Evolutionary conservation across 495 filamentous ascomycete species (phyloP).

Genomic region (Penicillium flavigenum): DNA sequence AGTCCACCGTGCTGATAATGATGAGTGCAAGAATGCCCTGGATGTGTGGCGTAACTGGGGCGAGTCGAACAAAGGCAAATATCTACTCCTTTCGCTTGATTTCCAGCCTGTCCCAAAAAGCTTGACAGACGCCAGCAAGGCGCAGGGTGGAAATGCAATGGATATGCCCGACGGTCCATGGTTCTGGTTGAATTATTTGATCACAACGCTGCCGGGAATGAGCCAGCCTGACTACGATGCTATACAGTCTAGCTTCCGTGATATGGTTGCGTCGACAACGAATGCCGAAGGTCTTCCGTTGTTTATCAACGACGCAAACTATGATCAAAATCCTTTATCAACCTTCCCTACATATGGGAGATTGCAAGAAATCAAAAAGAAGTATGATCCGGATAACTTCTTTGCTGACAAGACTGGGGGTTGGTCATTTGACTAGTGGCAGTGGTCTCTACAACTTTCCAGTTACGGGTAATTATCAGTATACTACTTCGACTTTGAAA

Average conservation of each 20-base stretch:
- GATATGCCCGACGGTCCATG: conserved; percentile 40
- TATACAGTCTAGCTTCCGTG: conserved; percentile 33
- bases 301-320: conserved; percentile 37
- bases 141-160: conserved; percentile 39
- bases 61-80: conserved; percentile 33
- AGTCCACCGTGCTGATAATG: conserved; percentile 30
- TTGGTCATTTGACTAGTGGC: conserved; percentile 32
- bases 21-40: conserved; percentile 24
- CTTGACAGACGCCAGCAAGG: conserved; percentile 36
- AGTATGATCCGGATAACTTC: conserved; percentile 39
- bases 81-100: conserved; percentile 31
- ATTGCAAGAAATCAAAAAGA: conserved; percentile 36
- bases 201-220: conserved; percentile 27
- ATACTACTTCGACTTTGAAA: not conserved
- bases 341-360: conserved; percentile 32
- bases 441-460: not conserved
- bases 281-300: conserved; percentile 34
- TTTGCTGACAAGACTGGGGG: conserved; percentile 37
- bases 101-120: conserved; percentile 36
- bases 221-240: conserved; percentile 28
- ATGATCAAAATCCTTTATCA: conserved; percentile 33
- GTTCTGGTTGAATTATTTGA: conserved; percentile 36
- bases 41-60: conserved; percentile 31
- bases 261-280: conserved; percentile 24
- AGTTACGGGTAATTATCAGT: too few species aligned